These are phyloP conservation scores for Omphalea diandra DNA, from an alignment of 441 rosid genomes.

Conservation along the genomic window DNA sequence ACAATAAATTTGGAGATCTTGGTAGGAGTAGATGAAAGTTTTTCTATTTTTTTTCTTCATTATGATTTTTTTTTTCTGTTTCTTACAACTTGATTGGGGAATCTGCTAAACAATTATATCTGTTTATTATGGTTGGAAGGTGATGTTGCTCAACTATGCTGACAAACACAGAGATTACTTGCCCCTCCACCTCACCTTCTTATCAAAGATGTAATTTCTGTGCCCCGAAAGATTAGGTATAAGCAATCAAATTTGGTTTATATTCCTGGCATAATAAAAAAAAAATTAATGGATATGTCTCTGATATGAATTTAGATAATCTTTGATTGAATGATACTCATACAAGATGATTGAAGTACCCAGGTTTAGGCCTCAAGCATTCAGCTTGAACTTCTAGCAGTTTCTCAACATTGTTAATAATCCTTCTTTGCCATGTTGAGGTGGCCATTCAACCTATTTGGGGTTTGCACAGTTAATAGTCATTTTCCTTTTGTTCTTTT, in stretches of 20 bases:
- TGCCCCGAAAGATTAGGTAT: slow-evolving; percentile 74
- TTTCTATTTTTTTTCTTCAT: neutral
- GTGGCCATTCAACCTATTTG: neutral
- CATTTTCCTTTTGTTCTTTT: neutral
- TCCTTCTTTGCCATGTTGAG: neutral
- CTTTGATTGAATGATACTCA: neutral
- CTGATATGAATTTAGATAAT: neutral
- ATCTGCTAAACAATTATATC: slow-evolving; percentile 19
- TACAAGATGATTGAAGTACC: neutral
- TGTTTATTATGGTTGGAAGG: slow-evolving; percentile 47
- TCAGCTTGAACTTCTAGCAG: neutral
- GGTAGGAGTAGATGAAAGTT: slow-evolving; percentile 37
- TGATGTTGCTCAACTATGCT: slow-evolving; percentile 84
- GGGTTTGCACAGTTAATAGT: neutral
- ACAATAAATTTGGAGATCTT: slow-evolving; percentile 77
- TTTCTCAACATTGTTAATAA: neutral
- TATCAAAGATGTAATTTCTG: slow-evolving; percentile 61
- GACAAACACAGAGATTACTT: slow-evolving; percentile 76
- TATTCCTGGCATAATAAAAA: neutral
- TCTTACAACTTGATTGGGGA: neutral
- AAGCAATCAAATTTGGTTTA: slow-evolving; percentile 18
- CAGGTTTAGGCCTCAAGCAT: neutral
- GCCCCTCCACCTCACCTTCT: slow-evolving; percentile 70
- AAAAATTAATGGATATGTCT: slow-evolving; percentile 9
- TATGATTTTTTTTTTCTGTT: neutral